Evolutionary conservation across 176 grass and related monocot genomes (phyloP).

Genomic region (Carex parvula): DNA sequence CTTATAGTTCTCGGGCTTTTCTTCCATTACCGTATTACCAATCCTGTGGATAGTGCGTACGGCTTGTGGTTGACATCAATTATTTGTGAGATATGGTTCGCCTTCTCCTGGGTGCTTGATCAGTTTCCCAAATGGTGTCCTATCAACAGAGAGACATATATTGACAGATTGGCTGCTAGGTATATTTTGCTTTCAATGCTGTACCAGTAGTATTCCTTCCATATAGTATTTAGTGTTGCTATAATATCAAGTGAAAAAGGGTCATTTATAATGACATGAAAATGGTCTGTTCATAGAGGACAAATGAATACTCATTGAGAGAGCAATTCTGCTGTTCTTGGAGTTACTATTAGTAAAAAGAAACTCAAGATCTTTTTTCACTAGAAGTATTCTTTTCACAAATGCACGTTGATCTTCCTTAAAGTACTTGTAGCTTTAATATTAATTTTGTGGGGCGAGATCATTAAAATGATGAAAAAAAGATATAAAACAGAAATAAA

Average conservation of each 20-base stretch:
- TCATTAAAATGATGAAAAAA: not conserved
- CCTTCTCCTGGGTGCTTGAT: conserved; percentile 98
- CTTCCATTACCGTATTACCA: conserved; percentile 98
- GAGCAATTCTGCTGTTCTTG: not conserved
- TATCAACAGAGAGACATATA: conserved; percentile 84
- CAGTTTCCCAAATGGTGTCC: conserved; percentile 98
- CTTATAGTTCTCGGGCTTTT: conserved; percentile 86
- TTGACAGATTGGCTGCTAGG: conserved; percentile 86
- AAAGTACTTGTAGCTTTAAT: not conserved
- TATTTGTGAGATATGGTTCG: conserved; percentile 99
- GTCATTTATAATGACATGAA: not conserved
- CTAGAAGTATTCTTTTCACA: not conserved
- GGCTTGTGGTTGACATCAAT: conserved; percentile 92
- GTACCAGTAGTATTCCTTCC: not conserved
- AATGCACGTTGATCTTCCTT: not conserved
- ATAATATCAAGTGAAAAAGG: not conserved
- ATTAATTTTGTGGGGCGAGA: not conserved
- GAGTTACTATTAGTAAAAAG: not conserved
- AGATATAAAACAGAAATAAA: not conserved
- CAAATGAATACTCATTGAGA: not conserved
- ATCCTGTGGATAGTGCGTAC: conserved; percentile 84
- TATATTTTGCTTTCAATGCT: conserved; percentile 31
- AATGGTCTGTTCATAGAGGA: not conserved
- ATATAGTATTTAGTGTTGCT: not conserved
- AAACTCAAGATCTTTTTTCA: not conserved